Base-by-base conservation (phyloP, 208 protist species). In the Leishmania guyanensis region DNA sequence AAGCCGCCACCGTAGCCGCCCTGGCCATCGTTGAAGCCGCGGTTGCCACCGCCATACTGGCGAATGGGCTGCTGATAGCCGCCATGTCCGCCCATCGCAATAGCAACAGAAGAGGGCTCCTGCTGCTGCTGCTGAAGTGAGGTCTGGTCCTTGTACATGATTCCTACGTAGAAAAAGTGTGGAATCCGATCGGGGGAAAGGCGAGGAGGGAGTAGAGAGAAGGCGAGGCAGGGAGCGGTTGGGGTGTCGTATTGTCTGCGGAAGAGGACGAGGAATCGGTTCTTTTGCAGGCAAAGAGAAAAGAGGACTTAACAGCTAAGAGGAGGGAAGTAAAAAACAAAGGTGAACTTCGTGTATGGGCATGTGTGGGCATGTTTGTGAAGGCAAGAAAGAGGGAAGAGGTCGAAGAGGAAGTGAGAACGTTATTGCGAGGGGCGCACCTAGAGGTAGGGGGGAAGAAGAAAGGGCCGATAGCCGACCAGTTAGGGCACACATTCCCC, bases 21-120 rank as follows among this genome's bases (percentile, higher is more conserved):
- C 51, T 60, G 29, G 16, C 10, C 72, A 62, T 76, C 48, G 77
- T 84, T 70, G 76, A 81, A 78, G 46, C 39, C 78, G 75, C 83
- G 83, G 81, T 75, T 79, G 29, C 70, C 81, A 36, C 56, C 79
- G 46, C 51, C 66, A 71, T 66, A 83, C 69, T 64, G 75, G 72
- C 70, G 73, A 78, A 76, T 85, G 54, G 73, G 75, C 62, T 84
- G 79, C 70, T 83, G 82, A 64, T 84, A 84, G 77, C 86, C 81
- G 39, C 79, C 80, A 54, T 70, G 70, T 65, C 77, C 82, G 53
- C 58, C 78, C 43, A 77, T 82, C 5, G 60, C 73, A 33, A 62
- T 77, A 50, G 60, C 26, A 29, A 53, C 10, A 51, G 69, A 43
- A 53, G 69, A 36, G 46, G 33, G 69, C 14, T 73, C 69, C 22